Base-by-base conservation (phyloP, 805 yeast genomes). In the Lipomyces yamadae region DNA sequence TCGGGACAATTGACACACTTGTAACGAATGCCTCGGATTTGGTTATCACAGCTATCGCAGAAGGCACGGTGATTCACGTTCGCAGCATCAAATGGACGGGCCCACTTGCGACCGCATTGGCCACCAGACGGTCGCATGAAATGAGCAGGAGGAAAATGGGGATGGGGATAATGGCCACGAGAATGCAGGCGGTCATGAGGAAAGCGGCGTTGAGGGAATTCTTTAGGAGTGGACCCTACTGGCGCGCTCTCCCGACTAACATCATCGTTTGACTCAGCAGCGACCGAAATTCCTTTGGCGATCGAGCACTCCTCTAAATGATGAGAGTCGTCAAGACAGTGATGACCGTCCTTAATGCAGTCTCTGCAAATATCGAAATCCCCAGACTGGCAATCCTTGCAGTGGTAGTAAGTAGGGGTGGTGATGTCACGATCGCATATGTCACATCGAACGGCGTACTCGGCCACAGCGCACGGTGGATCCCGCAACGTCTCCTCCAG, bases 1-100 rank as follows among this genome's bases (percentile, higher is more conserved):
- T 85, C 82, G 4, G 76, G 73, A 72, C 88, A 85, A 24, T 77
- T 76, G 59, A 80, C 72, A 72, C 88, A 85, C 67, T 79, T 80
- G 76, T 76, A 84, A 53, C 88, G 80, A 2, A 74, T 71, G 2
- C 88, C 88, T 30, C 34, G 66, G 62, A 79, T 75, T 48, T 57
- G 58, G 4, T 39, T 58, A 32, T 74, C 69, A 63, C 76, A 74
- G 3, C 66, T 65, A 45, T 74, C 76, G 58, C 77, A 75, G 42
- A 58, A 34, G 10, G 77, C 77, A 39, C 32, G n/a, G 52, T 66
- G 70, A n/a, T 18, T 56, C n/a, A 42, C 50, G 13, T 42, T 61
- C 30, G 61, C 24, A 32, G 61, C 45, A 3, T 53, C 63, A 57
- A 11, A 52, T 29, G 56, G 18, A 15, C 35, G 56, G 15, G 35